Evolutionary conservation across 805 yeast genomes (phyloP).

Genomic region (Wickerhamomyces chambardii): DNA sequence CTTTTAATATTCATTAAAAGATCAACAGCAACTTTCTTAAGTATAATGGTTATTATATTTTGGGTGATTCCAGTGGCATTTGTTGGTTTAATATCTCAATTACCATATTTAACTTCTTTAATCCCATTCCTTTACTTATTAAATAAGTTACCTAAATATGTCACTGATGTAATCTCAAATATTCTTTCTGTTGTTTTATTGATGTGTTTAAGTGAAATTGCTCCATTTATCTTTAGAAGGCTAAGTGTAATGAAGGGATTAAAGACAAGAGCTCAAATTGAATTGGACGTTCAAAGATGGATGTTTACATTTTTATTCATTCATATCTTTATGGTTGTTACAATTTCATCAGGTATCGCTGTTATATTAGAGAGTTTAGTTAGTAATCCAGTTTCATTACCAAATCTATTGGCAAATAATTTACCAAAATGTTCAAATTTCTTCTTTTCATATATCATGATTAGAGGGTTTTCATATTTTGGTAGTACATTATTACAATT

Average conservation of each 20-base stretch:
- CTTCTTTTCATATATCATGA: conserved; percentile 67
- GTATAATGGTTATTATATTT: conserved; percentile 41
- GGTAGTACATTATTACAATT: conserved; percentile 65
- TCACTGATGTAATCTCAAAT: conserved; percentile 47
- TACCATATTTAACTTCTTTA: conserved; percentile 52
- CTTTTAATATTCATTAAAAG: conserved; percentile 28
- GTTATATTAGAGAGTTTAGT: conserved; percentile 52
- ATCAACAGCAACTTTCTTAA: conserved; percentile 33
- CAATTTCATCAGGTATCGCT: conserved; percentile 73
- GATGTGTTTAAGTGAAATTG: conserved; percentile 52
- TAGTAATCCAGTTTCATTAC: conserved; percentile 65
- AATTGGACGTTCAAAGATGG: conserved; percentile 70
- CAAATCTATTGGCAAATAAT: conserved; percentile 63
- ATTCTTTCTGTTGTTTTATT: conserved; percentile 62
- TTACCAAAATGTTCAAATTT: conserved; percentile 83
- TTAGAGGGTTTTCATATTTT: conserved; percentile 68
- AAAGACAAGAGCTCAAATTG: conserved; percentile 52
- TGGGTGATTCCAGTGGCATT: conserved; percentile 85
- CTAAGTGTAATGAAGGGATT: conserved; percentile 48
- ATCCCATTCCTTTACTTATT: conserved; percentile 55
- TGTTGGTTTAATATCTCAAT: conserved; percentile 67
- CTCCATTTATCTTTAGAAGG: conserved; percentile 46
- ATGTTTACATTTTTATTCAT: conserved; percentile 71
- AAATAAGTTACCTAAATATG: conserved; percentile 40
- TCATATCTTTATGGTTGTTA: conserved; percentile 78